Evolutionary conservation across 441 rosid species (phyloP), one percentile per base, ranked within the genome.

Genomic region (Adansonia rubrostipa): DNA sequence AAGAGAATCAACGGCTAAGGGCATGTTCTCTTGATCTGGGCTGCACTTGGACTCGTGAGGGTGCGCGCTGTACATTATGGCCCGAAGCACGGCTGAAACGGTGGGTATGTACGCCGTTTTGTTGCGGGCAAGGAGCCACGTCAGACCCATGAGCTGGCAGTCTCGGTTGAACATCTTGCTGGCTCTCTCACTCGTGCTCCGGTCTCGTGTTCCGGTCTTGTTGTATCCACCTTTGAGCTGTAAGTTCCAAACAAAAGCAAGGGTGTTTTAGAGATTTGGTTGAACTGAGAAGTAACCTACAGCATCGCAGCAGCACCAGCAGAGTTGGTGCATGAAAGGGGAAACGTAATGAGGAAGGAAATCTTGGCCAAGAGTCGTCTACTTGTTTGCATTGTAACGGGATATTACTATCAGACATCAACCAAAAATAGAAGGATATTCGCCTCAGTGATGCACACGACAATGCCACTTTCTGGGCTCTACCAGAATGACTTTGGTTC

Each of bases 11-110:
- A 94, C 98, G 50, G 99, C 99, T 74, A 96, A 85, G 1, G 99
- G 99, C 99, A 96, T 96, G 92, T 94, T 93, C 87, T 96, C 99
- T 79, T 94, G 98, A 86, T 93, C 99, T 11, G 98, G 98, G 81
- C 98, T 96, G 51, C 99, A 96, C 82, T 86, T 92, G 76, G 92
- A 85, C 80, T 87, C 85, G 79, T 87, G 96, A 20, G 95, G 93
- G 84, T 89, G 92, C 5, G 95, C 82, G 63, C 93, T 96, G 84
- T 94, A 94, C 98, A 96, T 91, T 13, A 94, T 85, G 65, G 99
- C 99, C 78, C 99, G 84, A 20, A 96, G 80, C 50, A 93, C 99
- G 14, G 99, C 99, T 1, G 99, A 96, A 66, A 96, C 99, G 74
- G 99, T 96, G 15, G 98, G 98, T 3, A 96, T 96, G 84, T 96